Evolutionary conservation across 169 alveolate species (phyloP).

Genomic region (Plasmodium gonderi): DNA sequence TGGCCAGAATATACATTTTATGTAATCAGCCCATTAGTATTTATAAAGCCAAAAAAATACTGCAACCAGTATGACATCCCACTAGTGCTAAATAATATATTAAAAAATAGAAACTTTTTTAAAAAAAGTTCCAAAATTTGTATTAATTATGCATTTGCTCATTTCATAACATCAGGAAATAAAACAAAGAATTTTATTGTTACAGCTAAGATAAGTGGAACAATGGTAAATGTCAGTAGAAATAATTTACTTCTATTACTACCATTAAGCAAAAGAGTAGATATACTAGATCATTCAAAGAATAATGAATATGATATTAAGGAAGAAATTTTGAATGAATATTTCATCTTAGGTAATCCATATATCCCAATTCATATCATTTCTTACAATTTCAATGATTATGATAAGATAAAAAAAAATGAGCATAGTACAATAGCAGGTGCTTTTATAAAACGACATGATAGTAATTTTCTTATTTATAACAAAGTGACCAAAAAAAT

Average conservation of each 20-base stretch:
- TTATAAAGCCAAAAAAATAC: slow-evolving; percentile 65
- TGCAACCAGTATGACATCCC: slow-evolving; percentile 70
- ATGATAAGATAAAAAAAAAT: slow-evolving; percentile 48
- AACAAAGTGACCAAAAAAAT: background rate
- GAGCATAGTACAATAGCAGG: slow-evolving; percentile 45
- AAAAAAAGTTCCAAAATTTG: slow-evolving; percentile 65
- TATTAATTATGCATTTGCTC: slow-evolving; percentile 76
- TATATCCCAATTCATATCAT: slow-evolving; percentile 58
- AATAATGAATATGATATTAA: slow-evolving; percentile 70
- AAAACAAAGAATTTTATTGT: slow-evolving; percentile 22
- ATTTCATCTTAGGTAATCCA: slow-evolving; percentile 69
- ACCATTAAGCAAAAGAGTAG: slow-evolving; percentile 59
- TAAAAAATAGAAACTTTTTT: slow-evolving; percentile 62
- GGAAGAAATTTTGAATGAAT: slow-evolving; percentile 72
- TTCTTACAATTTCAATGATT: slow-evolving; percentile 31
- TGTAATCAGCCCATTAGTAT: slow-evolving; percentile 63
- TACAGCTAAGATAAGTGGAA: slow-evolving; percentile 71
- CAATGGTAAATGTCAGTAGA: slow-evolving; percentile 44
- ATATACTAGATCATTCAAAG: slow-evolving; percentile 37
- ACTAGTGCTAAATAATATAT: slow-evolving; percentile 56
- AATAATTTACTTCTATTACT: slow-evolving; percentile 28
- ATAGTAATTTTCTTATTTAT: slow-evolving; percentile 8
- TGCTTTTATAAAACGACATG: slow-evolving; percentile 39
- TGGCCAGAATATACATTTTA: slow-evolving; percentile 53
- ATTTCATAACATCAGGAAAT: slow-evolving; percentile 48